These are phyloP conservation scores for Podaxis sp. DNA, from an alignment of 768 basidiomycete genomes.

Conservation along the genomic window DNA sequence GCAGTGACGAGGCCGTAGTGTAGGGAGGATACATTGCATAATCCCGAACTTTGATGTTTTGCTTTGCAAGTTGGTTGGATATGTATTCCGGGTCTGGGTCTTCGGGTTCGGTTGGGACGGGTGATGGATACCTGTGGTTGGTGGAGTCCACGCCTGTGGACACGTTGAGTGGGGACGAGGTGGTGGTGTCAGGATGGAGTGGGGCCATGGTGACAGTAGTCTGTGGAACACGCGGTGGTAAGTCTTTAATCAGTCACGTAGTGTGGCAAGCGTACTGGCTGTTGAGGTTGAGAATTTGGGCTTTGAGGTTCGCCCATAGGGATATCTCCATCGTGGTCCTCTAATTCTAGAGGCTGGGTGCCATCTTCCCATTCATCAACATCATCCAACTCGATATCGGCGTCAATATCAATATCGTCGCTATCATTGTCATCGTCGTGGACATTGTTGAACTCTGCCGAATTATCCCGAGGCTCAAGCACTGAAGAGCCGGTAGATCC, in stretches of 20 bases:
- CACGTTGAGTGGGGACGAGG: neutral
- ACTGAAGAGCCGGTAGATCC: neutral
- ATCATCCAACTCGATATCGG: no score
- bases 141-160: neutral
- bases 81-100: constrained; percentile 33
- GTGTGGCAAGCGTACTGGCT: neutral
- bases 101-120: constrained; percentile 31
- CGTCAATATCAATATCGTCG: neutral
- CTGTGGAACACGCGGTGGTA: neutral
- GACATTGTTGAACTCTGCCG: neutral
- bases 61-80: constrained; percentile 19
- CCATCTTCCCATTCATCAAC: neutral
- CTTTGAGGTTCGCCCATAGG: neutral
- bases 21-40: constrained; percentile 25
- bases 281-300: neutral
- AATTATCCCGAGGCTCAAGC: neutral
- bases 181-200: neutral
- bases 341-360: neutral
- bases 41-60: constrained; percentile 37
- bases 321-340: neutral
- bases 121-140: constrained; percentile 18
- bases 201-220: neutral
- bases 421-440: neutral
- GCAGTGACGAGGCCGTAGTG: constrained; percentile 6
- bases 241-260: no score